Base-by-base conservation (phyloP, 2,329 filamentous ascomycete genomes). In the Colletotrichum liaoningense region DNA sequence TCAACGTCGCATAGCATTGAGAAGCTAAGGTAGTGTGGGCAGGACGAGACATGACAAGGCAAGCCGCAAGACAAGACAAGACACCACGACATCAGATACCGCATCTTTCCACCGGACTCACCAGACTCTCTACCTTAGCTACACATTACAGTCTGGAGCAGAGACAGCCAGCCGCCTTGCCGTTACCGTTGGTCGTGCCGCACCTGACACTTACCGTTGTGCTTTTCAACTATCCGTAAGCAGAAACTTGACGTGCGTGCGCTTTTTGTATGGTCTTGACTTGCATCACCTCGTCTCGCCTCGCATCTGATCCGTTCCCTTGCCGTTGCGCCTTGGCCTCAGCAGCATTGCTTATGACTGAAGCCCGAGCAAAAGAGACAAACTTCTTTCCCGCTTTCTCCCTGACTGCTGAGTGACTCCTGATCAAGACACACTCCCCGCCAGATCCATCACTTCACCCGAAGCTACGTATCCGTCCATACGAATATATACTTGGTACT, bases 311-410 rank as follows among this genome's bases (percentile, higher is more conserved):
- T 55, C 63, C 54, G 55, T 66, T 66, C 8, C 26, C 42, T 63
- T 28, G 33, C 66, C 19, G 42, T 56, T 55, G 69, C 69, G 56
- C 46, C 63, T 65, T 56, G 63, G 64, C 30, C 68, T 56, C 65
- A 69, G 69, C 69, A 72, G 69, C 69, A 72, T 59, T 69, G 52
- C 58, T 46, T 54, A 63, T 59, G 58, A 46, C 52, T 24, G 59
- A 63, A 55, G 65, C 58, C 58, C 56, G 58, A 69, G 65, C 58
- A 57, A 26, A 63, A 56, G 26, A 26, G n/a, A 55, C 35, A 52
- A 69, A 63, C 69, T 35, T 67, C 52, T 59, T 54, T 24, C 38
- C 38, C 55, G 26, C 30, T 28, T 52, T 35, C 62, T 56, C 22
- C 42, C 42, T n/a, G 16, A n/a, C 16, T 49, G 38, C 38, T 5